A percentile compares a stretch with the other conserved stretches of the same genome.
These are phyloP conservation scores for Leptosphaerulina australis DNA, from an alignment of 2,329 filamentous ascomycete genomes.

Conservation along the genomic window DNA sequence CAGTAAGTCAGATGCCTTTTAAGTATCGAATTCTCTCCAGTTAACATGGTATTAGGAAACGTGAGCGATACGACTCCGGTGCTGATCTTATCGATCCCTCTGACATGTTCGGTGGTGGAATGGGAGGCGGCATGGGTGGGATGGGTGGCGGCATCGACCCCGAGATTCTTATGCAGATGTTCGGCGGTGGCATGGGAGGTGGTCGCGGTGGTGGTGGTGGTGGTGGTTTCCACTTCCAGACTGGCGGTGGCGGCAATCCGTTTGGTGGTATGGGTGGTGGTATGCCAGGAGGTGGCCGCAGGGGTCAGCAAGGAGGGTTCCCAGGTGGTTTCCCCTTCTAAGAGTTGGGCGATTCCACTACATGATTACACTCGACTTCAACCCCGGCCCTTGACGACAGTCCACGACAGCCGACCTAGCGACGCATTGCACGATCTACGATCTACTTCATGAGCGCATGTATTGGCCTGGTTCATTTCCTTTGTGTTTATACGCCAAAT, in stretches of 20 bases:
- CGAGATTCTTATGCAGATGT: slow-evolving; percentile 46
- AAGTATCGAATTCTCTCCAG: neutral
- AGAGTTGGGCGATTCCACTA: neutral
- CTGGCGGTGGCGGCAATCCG: slow-evolving; percentile 51
- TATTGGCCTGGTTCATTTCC: slow-evolving; percentile 16
- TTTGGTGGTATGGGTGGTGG: slow-evolving; percentile 45
- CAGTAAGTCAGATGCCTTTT: slow-evolving; percentile 66
- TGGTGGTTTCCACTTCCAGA: slow-evolving; percentile 55
- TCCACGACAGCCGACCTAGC: slow-evolving; percentile 1
- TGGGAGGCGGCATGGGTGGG: slow-evolving; percentile 59
- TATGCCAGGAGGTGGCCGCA: slow-evolving; percentile 42
- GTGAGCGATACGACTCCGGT: slow-evolving; percentile 87
- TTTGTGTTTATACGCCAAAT: slow-evolving; percentile 32
- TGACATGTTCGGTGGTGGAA: slow-evolving; percentile 76
- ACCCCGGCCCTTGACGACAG: too few relatives aligned
- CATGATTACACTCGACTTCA: too few relatives aligned
- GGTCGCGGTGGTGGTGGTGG: slow-evolving; percentile 53
- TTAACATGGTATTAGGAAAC: slow-evolving; percentile 66
- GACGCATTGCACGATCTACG: slow-evolving; percentile 12
- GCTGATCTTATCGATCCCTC: slow-evolving; percentile 87
- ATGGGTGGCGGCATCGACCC: slow-evolving; percentile 60
- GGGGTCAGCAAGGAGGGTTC: slow-evolving; percentile 25
- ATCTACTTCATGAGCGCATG: slow-evolving; percentile 18
- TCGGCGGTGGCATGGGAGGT: slow-evolving; percentile 55
- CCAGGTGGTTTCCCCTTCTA: slow-evolving; percentile 39